phyloP scores from a whole-genome alignment of 1,284 basidiomycete genomes.

The Cutaneotrichosporon cyanovorans region DNA sequence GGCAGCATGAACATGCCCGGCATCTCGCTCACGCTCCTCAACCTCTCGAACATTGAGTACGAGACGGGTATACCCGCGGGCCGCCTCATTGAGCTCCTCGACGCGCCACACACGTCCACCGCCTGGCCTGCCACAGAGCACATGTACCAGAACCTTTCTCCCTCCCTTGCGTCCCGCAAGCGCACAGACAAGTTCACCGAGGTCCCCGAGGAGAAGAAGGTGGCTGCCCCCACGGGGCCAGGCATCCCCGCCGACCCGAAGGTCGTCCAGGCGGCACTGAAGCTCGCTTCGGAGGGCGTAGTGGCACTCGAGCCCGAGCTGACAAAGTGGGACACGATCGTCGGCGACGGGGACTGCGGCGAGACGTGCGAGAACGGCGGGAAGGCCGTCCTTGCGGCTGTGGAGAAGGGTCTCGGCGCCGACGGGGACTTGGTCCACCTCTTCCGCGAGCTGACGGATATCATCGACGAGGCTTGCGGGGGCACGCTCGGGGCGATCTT shows the following conservation, averaged over 20 bases:
- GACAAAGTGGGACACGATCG: constrained; percentile 48
- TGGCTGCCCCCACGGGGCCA: constrained; percentile 22
- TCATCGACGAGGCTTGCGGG: constrained; percentile 42
- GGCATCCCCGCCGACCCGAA: constrained; percentile 26
- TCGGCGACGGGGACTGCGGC: constrained; percentile 44
- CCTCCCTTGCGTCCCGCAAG: constrained; percentile 21
- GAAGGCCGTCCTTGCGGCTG: constrained; percentile 30
- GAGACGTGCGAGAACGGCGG: constrained; percentile 42
- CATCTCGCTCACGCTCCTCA: constrained; percentile 47
- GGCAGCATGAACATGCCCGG: constrained; percentile 50
- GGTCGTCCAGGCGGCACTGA: constrained; percentile 25
- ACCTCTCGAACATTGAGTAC: constrained; percentile 42
- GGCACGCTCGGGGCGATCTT: constrained; percentile 44
- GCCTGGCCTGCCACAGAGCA: constrained; percentile 45
- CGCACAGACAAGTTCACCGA: constrained; percentile 32
- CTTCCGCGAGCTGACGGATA: constrained; percentile 39
- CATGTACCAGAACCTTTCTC: constrained; percentile 27
- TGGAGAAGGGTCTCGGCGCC: constrained; percentile 27
- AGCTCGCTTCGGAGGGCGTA: constrained; percentile 28
- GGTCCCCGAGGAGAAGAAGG: constrained; percentile 29
- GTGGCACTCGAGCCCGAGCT: constrained; percentile 46
- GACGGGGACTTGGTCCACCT: constrained; percentile 37
- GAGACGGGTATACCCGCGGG: constrained; percentile 23
- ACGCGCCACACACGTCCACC: constrained; percentile 46
- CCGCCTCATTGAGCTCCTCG: constrained; percentile 45